These are phyloP conservation scores for Hericium alpestre DNA, from an alignment of 768 basidiomycete genomes.

Conservation along the genomic window DNA sequence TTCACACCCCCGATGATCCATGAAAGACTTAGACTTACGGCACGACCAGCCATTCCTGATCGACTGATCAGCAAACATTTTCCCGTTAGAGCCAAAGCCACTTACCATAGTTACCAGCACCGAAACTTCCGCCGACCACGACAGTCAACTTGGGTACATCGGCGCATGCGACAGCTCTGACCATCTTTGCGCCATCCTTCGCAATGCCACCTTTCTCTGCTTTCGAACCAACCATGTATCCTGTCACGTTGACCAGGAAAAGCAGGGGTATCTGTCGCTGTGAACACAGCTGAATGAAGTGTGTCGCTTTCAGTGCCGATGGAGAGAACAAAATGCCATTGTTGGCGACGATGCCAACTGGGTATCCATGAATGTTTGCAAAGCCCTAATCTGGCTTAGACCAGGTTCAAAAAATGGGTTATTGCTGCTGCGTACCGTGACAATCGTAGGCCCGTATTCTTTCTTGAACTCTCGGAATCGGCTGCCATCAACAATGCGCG, in stretches of 20 bases:
- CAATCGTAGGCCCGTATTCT: slow-evolving; percentile 84
- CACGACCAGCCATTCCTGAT: slow-evolving; percentile 83
- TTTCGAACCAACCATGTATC: slow-evolving; percentile 96
- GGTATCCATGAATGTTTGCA: slow-evolving; percentile 79
- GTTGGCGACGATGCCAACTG: slow-evolving; percentile 88
- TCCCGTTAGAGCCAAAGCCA: slow-evolving; percentile 4
- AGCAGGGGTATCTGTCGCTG: slow-evolving; percentile 83
- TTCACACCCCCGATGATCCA: background rate
- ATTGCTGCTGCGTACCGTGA: slow-evolving; percentile 50
- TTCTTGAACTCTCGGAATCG: slow-evolving; percentile 92
- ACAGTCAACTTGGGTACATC: slow-evolving; percentile 93
- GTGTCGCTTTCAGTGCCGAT: slow-evolving; percentile 87
- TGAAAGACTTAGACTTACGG: slow-evolving; percentile 47
- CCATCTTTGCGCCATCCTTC: slow-evolving; percentile 96
- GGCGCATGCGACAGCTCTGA: slow-evolving; percentile 86
- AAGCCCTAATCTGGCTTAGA: slow-evolving; percentile 46
- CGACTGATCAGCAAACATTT: slow-evolving; percentile 1
- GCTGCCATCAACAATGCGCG: slow-evolving; percentile 85
- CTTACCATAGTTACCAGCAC: slow-evolving; percentile 89
- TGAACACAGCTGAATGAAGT: slow-evolving; percentile 91
- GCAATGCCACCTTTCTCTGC: slow-evolving; percentile 92
- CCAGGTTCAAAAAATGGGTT: background rate
- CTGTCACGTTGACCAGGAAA: slow-evolving; percentile 94
- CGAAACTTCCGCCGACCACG: slow-evolving; percentile 86
- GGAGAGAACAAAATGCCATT: slow-evolving; percentile 93